Evolutionary conservation across 2,329 filamentous ascomycete genomes (phyloP).

Genomic region (Pestalotiopsis sp.): DNA sequence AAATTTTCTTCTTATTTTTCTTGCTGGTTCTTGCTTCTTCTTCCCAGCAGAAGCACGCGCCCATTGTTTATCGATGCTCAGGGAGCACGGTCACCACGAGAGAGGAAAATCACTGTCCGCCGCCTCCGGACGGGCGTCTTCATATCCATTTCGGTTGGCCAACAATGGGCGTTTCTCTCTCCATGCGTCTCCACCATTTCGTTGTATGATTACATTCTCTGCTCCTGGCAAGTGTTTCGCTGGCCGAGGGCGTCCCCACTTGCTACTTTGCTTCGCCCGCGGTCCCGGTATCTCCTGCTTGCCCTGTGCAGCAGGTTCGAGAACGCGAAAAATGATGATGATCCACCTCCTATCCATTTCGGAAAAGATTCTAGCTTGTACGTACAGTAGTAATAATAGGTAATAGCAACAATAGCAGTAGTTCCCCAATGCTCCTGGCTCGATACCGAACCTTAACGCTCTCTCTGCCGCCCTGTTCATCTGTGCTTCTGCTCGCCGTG

Average conservation of each 20-base stretch:
- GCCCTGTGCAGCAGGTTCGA: neutral
- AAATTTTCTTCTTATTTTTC: neutral
- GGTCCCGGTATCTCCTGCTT: neutral
- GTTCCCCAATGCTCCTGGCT: neutral
- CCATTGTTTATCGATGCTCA: neutral
- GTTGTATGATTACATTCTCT: neutral
- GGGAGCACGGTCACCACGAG: neutral
- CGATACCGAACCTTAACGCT: neutral
- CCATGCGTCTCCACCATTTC: neutral
- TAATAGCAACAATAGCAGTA: too few relatives aligned
- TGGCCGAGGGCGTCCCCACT: neutral
- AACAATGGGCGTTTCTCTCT: neutral
- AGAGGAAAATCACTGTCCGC: neutral
- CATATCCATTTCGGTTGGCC: neutral
- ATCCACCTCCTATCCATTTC: neutral
- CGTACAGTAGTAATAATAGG: too few relatives aligned
- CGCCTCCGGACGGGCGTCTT: neutral
- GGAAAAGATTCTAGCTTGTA: neutral
- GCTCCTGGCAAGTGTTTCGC: neutral
- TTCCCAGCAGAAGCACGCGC: neutral
- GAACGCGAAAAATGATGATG: neutral
- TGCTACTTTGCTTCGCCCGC: neutral
- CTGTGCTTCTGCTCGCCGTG: neutral
- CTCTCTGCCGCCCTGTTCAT: neutral
- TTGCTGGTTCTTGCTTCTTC: neutral